A percentile compares a stretch with the other conserved stretches of the same genome.
These are phyloP conservation scores for Cyathus striatus DNA, from an alignment of 768 basidiomycete species.

Conservation along the genomic window DNA sequence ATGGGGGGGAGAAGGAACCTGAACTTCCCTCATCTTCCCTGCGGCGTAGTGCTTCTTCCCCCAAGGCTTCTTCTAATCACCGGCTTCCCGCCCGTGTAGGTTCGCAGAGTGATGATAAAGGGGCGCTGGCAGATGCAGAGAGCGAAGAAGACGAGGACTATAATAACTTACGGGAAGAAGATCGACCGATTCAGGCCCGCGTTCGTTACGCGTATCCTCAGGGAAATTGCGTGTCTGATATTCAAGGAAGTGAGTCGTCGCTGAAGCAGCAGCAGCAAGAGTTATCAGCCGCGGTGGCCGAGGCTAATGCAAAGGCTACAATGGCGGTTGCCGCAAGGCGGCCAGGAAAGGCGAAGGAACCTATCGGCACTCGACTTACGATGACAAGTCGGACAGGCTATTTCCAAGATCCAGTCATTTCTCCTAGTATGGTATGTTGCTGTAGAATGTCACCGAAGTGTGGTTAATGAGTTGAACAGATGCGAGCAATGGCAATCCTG, in stretches of 20 bases:
- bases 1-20: conserved; percentile 28
- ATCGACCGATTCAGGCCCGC: conserved; percentile 70
- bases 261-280: conserved; percentile 48
- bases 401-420: conserved; percentile 90
- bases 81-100: conserved; percentile 8
- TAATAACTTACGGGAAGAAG: conserved; percentile 52
- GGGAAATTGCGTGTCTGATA: too few species aligned
- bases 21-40: conserved; percentile 1
- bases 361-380: conserved; percentile 83
- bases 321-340: conserved; percentile 24
- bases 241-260: conserved; percentile 29
- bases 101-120: conserved; percentile 34
- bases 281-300: conserved; percentile 43
- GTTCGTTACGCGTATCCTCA: conserved; percentile 54
- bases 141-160: conserved; percentile 49
- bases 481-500: conserved; percentile 98
- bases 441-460: conserved; percentile 1
- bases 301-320: conserved; percentile 43
- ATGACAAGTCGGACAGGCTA: conserved; percentile 95
- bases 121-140: conserved; percentile 49
- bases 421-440: conserved; percentile 89
- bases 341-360: conserved; percentile 37
- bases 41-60: neutral
- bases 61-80: neutral
- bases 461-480: conserved; percentile 44